Evolutionary conservation across 345 rosid genomes (phyloP).

Genomic region (Rhodomyrtus tomentosa): DNA sequence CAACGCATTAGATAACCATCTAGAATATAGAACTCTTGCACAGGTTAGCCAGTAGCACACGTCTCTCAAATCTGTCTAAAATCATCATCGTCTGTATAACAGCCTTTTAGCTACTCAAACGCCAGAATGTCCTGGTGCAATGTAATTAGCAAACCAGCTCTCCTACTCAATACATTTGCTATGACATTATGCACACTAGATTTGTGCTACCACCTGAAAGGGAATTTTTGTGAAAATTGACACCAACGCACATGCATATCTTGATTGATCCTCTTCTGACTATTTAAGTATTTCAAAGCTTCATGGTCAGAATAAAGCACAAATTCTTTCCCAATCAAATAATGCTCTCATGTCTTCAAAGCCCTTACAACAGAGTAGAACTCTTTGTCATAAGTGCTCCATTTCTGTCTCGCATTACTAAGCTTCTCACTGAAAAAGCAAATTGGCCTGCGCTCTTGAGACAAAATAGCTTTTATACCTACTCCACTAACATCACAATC

Average conservation of each 20-base stretch:
- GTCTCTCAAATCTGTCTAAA: no score
- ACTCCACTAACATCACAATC: no score
- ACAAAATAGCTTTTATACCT: no score
- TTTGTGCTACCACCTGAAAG: neutral
- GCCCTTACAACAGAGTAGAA: neutral
- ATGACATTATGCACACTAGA: neutral
- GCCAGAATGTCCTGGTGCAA: neutral
- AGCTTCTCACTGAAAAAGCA: no score
- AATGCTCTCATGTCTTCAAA: neutral
- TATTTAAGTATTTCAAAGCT: neutral
- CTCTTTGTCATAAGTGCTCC: neutral
- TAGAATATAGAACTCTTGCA: no score
- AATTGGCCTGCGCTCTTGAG: no score
- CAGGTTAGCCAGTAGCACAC: no score
- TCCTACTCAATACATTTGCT: neutral
- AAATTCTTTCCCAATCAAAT: neutral
- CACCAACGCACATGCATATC: neutral
- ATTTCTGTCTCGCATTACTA: no score
- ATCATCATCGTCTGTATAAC: no score
- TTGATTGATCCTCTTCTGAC: no score
- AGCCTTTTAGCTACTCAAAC: neutral
- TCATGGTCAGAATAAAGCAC: no score
- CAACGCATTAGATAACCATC: no score
- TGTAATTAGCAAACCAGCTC: neutral
- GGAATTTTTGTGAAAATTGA: neutral